phyloP scores from a whole-genome alignment of 805 yeast species.

The Yarrowia sp. region DNA sequence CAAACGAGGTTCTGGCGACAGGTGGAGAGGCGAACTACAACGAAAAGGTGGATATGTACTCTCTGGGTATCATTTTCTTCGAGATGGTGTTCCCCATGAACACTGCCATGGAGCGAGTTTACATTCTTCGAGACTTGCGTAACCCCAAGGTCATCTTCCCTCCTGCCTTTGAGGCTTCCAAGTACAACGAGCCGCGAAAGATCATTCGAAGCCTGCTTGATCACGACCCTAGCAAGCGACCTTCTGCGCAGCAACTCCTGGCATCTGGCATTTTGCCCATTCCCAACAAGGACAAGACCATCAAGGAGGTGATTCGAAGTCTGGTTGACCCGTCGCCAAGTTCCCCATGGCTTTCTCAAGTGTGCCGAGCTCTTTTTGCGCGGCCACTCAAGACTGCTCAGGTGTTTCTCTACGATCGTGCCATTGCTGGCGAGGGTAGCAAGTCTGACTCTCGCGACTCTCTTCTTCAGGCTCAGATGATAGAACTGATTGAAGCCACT shows the following conservation, averaged over 20 bases:
- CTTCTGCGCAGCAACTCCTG: conserved; percentile 71
- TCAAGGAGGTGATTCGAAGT: conserved; percentile 82
- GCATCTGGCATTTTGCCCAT: conserved; percentile 84
- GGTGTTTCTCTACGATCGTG: conserved; percentile 73
- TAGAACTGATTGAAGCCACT: conserved; percentile 57
- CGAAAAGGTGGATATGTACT: conserved; percentile 93
- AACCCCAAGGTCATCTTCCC: conserved; percentile 66
- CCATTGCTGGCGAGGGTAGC: conserved; percentile 29
- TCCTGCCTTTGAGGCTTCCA: conserved; percentile 51
- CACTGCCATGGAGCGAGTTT: conserved; percentile 94
- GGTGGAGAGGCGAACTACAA: conserved; percentile 60
- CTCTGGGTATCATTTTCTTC: conserved; percentile 90
- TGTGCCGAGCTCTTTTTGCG: conserved; percentile 77
- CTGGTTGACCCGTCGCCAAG: conserved; percentile 70
- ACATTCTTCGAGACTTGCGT: conserved; percentile 65
- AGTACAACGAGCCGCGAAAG: conserved; percentile 57
- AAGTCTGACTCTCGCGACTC: conserved; percentile 31
- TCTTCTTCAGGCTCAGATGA: conserved; percentile 58
- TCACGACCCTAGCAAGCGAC: conserved; percentile 76
- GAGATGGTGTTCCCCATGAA: conserved; percentile 84
- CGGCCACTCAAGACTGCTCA: conserved; percentile 83
- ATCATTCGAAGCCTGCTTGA: conserved; percentile 66
- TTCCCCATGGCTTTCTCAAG: conserved; percentile 93
- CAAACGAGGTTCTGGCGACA: conserved; percentile 66
- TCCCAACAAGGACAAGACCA: conserved; percentile 83